A percentile compares a stretch with the other conserved stretches of the same genome.
These are phyloP conservation scores for Dactylellina parvicollis DNA, from an alignment of 2,329 filamentous ascomycete species.

Conservation along the genomic window DNA sequence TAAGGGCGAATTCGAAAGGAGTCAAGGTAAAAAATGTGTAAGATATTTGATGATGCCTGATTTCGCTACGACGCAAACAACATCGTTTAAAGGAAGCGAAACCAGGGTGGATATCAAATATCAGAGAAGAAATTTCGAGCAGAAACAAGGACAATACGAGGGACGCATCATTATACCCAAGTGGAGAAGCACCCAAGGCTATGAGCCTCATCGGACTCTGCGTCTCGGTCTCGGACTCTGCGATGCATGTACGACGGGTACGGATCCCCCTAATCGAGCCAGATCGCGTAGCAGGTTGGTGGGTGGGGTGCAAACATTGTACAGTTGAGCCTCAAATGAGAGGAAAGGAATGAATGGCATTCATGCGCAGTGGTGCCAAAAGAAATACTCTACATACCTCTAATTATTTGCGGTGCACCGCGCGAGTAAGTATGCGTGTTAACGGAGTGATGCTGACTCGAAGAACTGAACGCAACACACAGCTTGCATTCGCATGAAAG, in stretches of 20 bases:
- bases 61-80: slow-evolving; percentile 30
- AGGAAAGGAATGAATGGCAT: neutral
- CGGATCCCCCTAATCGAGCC: slow-evolving; percentile 17
- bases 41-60: neutral
- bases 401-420: neutral
- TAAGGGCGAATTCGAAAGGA: slow-evolving; percentile 27
- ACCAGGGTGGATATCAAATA: slow-evolving; percentile 42
- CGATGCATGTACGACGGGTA: slow-evolving; percentile 8
- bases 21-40: slow-evolving; percentile 5
- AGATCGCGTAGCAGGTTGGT: neutral
- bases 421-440: neutral
- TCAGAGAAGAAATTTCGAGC: slow-evolving; percentile 18
- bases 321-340: slow-evolving; percentile 19
- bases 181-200: slow-evolving; percentile 1
- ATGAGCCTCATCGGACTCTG: slow-evolving; percentile 23
- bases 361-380: slow-evolving; percentile 22
- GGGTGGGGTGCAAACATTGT: neutral
- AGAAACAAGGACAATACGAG: slow-evolving; percentile 25
- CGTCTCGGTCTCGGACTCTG: slow-evolving; percentile 16
- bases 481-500: slow-evolving; percentile 12
- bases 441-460: neutral
- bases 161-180: slow-evolving; percentile 18
- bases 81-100: neutral
- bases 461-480: slow-evolving; percentile 12
- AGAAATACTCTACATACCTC: slow-evolving; percentile 27